Evolutionary conservation across 1,284 basidiomycete genomes (phyloP), one percentile per base, ranked within the genome.

Genomic region (Rhodotorula sp.): DNA sequence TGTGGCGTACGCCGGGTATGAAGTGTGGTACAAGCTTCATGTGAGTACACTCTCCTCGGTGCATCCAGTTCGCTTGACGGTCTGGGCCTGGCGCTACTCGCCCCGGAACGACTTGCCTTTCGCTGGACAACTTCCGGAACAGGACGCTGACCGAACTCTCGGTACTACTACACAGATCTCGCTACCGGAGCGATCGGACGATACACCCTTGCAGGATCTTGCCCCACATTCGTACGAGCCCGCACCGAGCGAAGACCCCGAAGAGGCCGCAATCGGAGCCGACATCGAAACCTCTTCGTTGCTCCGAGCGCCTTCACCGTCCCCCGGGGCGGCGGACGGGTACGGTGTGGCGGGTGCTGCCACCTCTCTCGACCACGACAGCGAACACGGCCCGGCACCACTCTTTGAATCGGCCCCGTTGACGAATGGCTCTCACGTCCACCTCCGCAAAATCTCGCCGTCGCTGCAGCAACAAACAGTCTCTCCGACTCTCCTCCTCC

Each of bases 1-100:
- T 14, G 75, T 92, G 61, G 80, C 82, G 3, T 90, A 88, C 77
- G 89, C 86, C 6, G 80, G 89, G 8, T 92, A 92, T 76, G 78
- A 78, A 64, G 76, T 77, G 15, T 68, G 59, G 62, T 64, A 93
- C 85, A 93, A 92, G 82, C 86, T 84, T 77, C 87, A 90, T 75
- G 86, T 24, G 86, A 89, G 70, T 56, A 18, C 7, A 24, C 3
- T 42, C 7, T 8, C 8, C 5, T 46, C 15, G 12, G 20, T 37
- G 8, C 22, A 4, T 4, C 5, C 51, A 30, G n/a, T 10, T 26
- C 7, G 18, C n/a, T 15, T 14, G 22, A 29, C 17, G 24, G n/a
- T 14, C 10, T 42, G 37, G 10, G 37, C 10, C 37, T 42, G 37
- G 37, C 14, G 15, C 44, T 4, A 6, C 24, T 5, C 60, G 3